Conservation (phyloP, 1,284 basidiomycete genomes). For the Boletus semigastroideus region DNA sequence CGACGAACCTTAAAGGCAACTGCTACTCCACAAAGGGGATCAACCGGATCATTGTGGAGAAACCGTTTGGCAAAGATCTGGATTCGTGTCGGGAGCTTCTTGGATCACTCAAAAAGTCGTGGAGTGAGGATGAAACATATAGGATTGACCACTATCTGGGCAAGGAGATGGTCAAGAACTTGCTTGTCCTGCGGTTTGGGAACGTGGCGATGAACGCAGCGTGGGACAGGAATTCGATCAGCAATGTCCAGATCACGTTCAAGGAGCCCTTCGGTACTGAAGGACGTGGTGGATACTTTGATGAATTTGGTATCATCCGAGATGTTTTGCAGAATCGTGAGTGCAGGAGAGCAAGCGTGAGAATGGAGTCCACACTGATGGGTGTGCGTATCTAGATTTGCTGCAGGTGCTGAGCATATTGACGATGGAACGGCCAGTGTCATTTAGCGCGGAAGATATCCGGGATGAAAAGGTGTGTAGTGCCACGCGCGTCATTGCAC, state of each 20-base stretch:
- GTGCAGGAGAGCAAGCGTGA: constrained; percentile 33
- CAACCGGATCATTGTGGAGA: constrained; percentile 94
- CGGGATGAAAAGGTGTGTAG: constrained; percentile 87
- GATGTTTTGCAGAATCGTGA: constrained; percentile 95
- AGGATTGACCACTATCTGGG: constrained; percentile 98
- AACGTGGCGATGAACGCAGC: constrained; percentile 84
- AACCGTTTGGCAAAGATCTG: constrained; percentile 94
- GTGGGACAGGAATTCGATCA: constrained; percentile 94
- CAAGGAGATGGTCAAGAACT: constrained; percentile 99
- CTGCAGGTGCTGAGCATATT: constrained; percentile 90
- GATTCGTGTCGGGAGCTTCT: constrained; percentile 84
- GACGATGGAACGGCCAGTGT: constrained; percentile 97
- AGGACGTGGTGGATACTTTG: constrained; percentile 96
- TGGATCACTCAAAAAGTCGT: constrained; percentile 76
- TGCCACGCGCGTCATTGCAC: constrained; percentile 13
- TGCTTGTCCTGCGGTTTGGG: constrained; percentile 91
- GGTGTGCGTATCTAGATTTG: constrained; percentile 59
- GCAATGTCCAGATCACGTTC: constrained; percentile 97
- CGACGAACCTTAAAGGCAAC: constrained; percentile 77
- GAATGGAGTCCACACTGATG: constrained; percentile 10
- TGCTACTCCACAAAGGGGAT: constrained; percentile 68
- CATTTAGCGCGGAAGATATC: constrained; percentile 93
- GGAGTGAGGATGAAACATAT: constrained; percentile 95
- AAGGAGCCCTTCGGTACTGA: constrained; percentile 98
- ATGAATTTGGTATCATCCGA: constrained; percentile 97